Base-by-base conservation (phyloP, 1,284 basidiomycete species). In the Malassezia furfur region DNA sequence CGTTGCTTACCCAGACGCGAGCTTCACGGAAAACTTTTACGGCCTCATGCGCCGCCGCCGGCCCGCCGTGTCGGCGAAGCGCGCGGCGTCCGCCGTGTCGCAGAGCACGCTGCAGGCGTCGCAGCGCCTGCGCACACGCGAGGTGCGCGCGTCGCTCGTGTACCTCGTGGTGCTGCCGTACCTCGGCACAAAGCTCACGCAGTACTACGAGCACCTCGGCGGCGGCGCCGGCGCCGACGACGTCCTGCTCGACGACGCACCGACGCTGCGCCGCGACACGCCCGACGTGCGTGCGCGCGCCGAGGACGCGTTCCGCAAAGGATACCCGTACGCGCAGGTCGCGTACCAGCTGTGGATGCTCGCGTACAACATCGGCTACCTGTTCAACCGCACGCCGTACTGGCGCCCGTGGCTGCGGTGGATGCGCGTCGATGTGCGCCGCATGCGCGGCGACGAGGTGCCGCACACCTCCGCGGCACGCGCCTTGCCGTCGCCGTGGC, bases 1-100 rank as follows among this genome's bases (percentile, higher is more conserved):
- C n/a, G 6, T 22, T 32, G 32, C 32, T 48, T 3, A 43, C 46
- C 7, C 19, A 57, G 55, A 84, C 71, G 86, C 88, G 14, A 88
- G 87, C 3, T 94, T 94, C 70, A 80, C 89, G 3, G 91, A 94
- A 75, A 87, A 91, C 67, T 94, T 94, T 71, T 94, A 94, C 73
- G 88, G 88, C 0, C 76, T 94, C 45, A 88, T 88, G 67, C 78
- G 90, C 46, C 79, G 89, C 55, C 77, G 85, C 32, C 79, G 81
- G 51, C 84, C 87, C 1, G 81, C 82, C 59, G 50, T 74, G 15
- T 57, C 45, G 12, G 52, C 55, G 3, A 45, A 50, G 34, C 48
- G 59, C 17, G 51, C 56, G 32, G 50, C 47, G 17, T 54, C 55
- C 1, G 37, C 49, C 5, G 50, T 52, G 21, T 21, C 47, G 28